Percentiles rank a stretch among this genome's conserved stretches.
phyloP scores from a whole-genome alignment of 1,284 basidiomycete species.

The Schizophyllum commune region DNA sequence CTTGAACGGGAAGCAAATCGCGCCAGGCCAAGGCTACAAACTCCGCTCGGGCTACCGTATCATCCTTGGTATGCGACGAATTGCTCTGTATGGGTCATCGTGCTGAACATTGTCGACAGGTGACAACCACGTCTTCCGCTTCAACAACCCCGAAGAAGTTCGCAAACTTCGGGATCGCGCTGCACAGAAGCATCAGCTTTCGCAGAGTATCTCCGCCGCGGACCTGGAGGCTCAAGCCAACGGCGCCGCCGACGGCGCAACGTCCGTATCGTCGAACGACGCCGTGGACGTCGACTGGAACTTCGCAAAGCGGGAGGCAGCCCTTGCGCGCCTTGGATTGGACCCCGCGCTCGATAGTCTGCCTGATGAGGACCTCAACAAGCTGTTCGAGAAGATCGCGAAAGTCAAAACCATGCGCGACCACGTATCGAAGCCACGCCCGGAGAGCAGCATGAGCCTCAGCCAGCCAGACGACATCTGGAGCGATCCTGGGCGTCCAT shows the following conservation, averaged over 20 bases:
- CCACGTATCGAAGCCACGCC: constrained; percentile 61
- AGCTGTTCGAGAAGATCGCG: constrained; percentile 86
- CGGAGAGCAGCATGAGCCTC: constrained; percentile 60
- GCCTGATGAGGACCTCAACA: constrained; percentile 89
- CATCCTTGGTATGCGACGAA: constrained; percentile 66
- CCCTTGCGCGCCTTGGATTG: constrained; percentile 72
- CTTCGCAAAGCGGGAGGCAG: constrained; percentile 88
- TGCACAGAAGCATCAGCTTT: constrained; percentile 60
- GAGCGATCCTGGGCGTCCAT: constrained; percentile 73
- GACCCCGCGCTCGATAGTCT: constrained; percentile 86
- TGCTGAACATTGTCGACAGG: constrained; percentile 37
- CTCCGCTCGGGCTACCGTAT: constrained; percentile 91
- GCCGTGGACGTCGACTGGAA: constrained; percentile 86
- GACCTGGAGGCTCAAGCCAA: constrained; percentile 49
- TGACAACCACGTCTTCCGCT: constrained; percentile 96
- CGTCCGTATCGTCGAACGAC: constrained; percentile 56
- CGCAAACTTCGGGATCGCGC: constrained; percentile 81
- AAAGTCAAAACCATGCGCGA: constrained; percentile 88
- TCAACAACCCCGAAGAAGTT: constrained; percentile 94
- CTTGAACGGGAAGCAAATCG: constrained; percentile 86
- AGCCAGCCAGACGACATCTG: constrained; percentile 80
- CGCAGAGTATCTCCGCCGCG: constrained; percentile 52
- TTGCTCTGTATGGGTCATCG: not conserved
- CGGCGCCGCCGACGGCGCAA: constrained; percentile 19
- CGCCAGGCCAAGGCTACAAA: constrained; percentile 69